Percentiles rank a stretch among this genome's conserved stretches.
phyloP scores from a whole-genome alignment of 2,329 filamentous ascomycete genomes.

The Lanzia echinophila region DNA sequence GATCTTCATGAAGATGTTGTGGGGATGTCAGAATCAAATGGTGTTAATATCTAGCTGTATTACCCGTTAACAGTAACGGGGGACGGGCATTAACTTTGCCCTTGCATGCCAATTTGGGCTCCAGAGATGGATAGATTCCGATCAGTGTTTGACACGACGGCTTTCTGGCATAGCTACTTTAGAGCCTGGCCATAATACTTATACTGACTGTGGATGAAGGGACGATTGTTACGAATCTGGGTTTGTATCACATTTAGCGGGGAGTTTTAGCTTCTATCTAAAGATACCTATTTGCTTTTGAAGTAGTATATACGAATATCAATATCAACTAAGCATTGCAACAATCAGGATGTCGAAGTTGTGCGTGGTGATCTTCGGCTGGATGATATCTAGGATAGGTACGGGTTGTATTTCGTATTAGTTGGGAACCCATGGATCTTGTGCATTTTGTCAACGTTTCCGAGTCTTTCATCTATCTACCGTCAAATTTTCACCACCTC shows the following conservation, averaged over 20 bases:
- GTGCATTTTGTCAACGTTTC: neutral
- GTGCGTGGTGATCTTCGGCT: neutral
- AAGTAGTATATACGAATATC: neutral
- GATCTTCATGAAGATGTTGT: neutral
- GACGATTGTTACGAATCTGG: neutral
- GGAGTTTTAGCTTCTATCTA: conserved; percentile 6
- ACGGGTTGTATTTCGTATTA: neutral
- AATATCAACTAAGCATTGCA: neutral
- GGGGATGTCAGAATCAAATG: no score
- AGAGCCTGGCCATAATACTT: neutral
- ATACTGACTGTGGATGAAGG: neutral
- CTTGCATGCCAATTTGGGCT: neutral
- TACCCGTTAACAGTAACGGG: no score
- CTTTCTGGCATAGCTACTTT: no score
- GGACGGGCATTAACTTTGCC: neutral
- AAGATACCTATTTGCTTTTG: conserved; percentile 14
- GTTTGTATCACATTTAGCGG: neutral
- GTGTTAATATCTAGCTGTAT: no score
- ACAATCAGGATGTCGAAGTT: neutral
- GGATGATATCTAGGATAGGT: neutral
- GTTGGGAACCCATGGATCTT: neutral
- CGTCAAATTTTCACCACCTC: conserved; percentile 29
- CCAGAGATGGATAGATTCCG: no score
- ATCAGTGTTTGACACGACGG: no score
- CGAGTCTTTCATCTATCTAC: neutral